Evolutionary conservation across 352 stramenopile genomes (phyloP).

Genomic region (Hyaloperonospora arabidopsidis): DNA sequence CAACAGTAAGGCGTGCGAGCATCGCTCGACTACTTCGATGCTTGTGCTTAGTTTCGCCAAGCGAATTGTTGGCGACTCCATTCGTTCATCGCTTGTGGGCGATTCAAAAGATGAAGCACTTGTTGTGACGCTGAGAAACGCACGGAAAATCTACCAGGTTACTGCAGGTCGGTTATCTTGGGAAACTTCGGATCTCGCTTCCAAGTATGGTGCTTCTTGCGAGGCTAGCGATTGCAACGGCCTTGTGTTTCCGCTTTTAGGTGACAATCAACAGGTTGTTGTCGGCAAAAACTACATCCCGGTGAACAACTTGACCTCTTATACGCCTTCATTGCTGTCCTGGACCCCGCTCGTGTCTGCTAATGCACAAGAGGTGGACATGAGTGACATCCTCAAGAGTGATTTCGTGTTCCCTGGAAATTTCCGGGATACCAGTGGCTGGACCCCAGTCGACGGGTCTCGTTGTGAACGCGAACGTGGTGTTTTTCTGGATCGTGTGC

Average conservation of each 20-base stretch:
- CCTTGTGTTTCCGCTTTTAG: conserved; percentile 21
- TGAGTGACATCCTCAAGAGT: conserved; percentile 38
- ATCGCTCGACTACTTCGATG: conserved; percentile 28
- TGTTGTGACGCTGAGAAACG: conserved; percentile 36
- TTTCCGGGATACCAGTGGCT: conserved; percentile 28
- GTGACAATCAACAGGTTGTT: conserved; percentile 18
- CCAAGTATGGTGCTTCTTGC: conserved; percentile 27
- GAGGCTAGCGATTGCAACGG: conserved; percentile 25
- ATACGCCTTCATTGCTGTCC: conserved; percentile 20
- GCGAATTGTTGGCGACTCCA: conserved; percentile 36
- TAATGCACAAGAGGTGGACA: conserved; percentile 48
- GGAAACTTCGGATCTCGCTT: conserved; percentile 28
- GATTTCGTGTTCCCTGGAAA: conserved; percentile 50
- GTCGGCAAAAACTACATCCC: conserved; percentile 29
- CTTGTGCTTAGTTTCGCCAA: conserved; percentile 56
- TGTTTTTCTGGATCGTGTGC: conserved; percentile 33
- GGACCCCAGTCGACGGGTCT: conserved; percentile 26
- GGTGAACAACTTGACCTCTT: conserved; percentile 25
- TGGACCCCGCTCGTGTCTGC: conserved; percentile 36
- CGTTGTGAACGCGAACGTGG: conserved; percentile 43
- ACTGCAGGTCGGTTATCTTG: conserved; percentile 41
- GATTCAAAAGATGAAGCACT: conserved; percentile 3
- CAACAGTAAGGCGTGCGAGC: conserved; percentile 17
- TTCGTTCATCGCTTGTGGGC: conserved; percentile 21
- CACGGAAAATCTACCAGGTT: conserved; percentile 38